Base-by-base conservation (phyloP, 1,284 basidiomycete genomes). In the Ganoderma resinaceum region DNA sequence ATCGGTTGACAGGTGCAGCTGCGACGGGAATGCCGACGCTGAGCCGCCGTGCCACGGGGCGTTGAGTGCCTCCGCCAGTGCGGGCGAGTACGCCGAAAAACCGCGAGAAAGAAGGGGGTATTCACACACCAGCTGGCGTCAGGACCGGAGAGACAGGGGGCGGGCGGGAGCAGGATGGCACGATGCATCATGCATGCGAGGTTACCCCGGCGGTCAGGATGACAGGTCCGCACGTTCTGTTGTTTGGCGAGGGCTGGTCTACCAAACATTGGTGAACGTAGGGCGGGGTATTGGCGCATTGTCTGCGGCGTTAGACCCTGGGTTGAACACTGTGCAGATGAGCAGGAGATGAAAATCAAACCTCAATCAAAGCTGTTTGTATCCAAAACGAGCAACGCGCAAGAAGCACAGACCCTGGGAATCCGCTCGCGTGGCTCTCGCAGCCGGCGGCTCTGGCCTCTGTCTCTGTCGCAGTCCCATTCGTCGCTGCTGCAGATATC, bases 111-210 rank as follows among this genome's bases (percentile, higher is more conserved):
- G 58, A 55, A 42, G 23, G 31, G 61, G 60, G 60, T 46, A 61
- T 73, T 73, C 72, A 70, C 72, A 73, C 72, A 73, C 65, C 70
- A 68, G 67, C 66, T 72, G 60, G 65, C 67, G 65, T 68, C 71
- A 66, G 64, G 68, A 67, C 66, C 67, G 61, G 62, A 67, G 65
- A 57, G 63, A 64, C 63, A 70, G 65, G 65, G 67, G 66, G 63
- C 59, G 66, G 49, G 61, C 64, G 61, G 70, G 68, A 60, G 69
- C 66, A 63, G 61, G 71, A 42, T 58, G 65, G 49, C 40, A 49
- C 46, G 46, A 49, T 49, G 23, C 23, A 26, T 26, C 23, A 49
- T 26, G 46, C 46, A 55, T 66, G 66, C 63, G 49, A 58, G 62
- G 37, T 14, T 31, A 55, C 42, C 46, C 52, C 26, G n/a, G 35